These are phyloP conservation scores for Mortierella sp. DNA, from an alignment of 371 early-diverging fungal genomes.

Conservation along the genomic window DNA sequence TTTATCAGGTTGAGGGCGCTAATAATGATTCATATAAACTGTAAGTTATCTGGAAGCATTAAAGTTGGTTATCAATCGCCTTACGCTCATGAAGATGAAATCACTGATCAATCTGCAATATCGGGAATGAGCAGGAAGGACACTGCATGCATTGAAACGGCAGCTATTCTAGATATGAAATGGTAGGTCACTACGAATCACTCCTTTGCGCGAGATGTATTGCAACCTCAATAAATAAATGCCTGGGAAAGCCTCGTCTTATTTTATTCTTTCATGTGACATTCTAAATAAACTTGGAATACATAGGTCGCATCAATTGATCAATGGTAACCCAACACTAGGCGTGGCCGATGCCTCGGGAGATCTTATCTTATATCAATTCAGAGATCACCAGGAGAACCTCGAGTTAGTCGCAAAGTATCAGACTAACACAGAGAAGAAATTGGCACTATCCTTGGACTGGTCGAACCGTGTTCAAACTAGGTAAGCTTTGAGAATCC, in stretches of 20 bases:
- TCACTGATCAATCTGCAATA: background rate
- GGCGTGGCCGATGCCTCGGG: conserved; percentile 77
- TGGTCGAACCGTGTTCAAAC: conserved; percentile 80
- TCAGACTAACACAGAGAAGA: conserved; percentile 56
- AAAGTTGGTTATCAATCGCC: too few relatives aligned
- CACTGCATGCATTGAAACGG: conserved; percentile 67
- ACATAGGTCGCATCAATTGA: conserved; percentile 59
- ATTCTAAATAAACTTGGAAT: background rate
- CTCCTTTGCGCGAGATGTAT: background rate
- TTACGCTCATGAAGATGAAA: background rate
- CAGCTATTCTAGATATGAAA: conserved; percentile 89
- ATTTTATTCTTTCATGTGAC: background rate
- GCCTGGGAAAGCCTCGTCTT: too few relatives aligned
- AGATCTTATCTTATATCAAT: conserved; percentile 64
- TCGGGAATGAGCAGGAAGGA: conserved; percentile 35
- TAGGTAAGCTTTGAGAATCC: conserved; percentile 18
- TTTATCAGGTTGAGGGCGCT: conserved; percentile 41
- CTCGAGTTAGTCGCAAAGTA: conserved; percentile 50
- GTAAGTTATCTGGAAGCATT: conserved; percentile 15
- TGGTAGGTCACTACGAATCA: conserved; percentile 61
- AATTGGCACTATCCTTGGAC: conserved; percentile 90
- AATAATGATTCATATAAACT: conserved; percentile 26
- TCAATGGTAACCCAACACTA: conserved; percentile 61
- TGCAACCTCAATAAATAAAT: background rate
- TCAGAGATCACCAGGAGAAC: conserved; percentile 45